phyloP scores from a whole-genome alignment of 2,329 filamentous ascomycete genomes.

The Beauveria pseudobassiana region DNA sequence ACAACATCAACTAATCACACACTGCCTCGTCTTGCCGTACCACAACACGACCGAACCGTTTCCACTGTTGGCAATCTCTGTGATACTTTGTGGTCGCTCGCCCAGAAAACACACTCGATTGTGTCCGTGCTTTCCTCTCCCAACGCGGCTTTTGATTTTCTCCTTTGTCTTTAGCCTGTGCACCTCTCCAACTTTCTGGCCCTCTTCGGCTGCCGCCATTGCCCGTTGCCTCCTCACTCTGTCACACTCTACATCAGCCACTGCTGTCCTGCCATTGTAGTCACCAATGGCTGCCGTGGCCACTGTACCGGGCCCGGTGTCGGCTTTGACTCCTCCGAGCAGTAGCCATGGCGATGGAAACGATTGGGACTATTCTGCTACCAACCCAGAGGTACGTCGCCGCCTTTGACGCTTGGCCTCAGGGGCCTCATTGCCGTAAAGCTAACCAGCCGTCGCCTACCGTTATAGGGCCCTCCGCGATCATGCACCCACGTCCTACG shows the following conservation, averaged over 20 bases:
- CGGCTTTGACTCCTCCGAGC: conserved; percentile 40
- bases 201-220: background rate
- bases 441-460: background rate
- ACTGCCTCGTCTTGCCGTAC: background rate
- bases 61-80: background rate
- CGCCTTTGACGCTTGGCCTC: background rate
- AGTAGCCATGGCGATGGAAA: conserved; percentile 41
- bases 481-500: background rate
- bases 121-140: background rate
- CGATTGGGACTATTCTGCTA: conserved; percentile 34
- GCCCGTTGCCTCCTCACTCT: background rate
- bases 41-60: background rate
- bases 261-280: background rate
- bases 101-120: background rate
- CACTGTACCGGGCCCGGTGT: conserved; percentile 38
- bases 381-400: conserved; percentile 32
- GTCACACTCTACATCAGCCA: background rate
- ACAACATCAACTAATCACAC: background rate
- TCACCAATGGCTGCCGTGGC: conserved; percentile 46
- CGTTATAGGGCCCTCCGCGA: conserved; percentile 1
- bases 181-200: background rate
- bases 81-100: background rate
- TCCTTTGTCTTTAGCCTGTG: background rate
- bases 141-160: background rate
- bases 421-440: background rate